phyloP scores from a whole-genome alignment of 768 basidiomycete genomes.

The Phanerochaete carnosa region DNA sequence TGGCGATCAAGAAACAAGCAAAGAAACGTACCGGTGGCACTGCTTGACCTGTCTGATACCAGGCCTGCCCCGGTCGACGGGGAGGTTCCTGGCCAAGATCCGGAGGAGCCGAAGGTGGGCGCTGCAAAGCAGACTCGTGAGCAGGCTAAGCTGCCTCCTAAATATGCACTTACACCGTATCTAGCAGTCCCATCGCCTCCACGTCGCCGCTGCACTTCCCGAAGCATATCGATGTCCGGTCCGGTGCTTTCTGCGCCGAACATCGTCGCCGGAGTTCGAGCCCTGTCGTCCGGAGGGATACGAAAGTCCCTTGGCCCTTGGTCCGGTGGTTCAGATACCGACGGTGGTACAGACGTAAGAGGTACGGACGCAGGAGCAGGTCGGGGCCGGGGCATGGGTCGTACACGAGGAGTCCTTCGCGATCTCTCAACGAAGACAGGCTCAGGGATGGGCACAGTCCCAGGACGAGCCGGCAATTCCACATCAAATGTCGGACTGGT shows the following conservation, averaged over 20 bases:
- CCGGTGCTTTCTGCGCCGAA: background rate
- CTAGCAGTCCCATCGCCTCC: background rate
- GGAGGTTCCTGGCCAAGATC: background rate
- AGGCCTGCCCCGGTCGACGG: background rate
- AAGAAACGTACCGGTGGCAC: background rate
- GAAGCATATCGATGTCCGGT: conserved; percentile 10
- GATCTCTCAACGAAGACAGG: conserved; percentile 13
- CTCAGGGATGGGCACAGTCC: conserved; percentile 18
- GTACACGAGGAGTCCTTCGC: background rate
- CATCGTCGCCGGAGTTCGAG: background rate
- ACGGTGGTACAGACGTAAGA: background rate
- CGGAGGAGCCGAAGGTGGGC: conserved; percentile 11
- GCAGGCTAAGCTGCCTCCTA: background rate
- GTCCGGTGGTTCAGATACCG: background rate
- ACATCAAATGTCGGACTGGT: conserved; percentile 34
- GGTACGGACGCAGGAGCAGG: background rate
- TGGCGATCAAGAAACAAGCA: background rate
- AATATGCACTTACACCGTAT: background rate
- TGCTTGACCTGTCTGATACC: conserved; percentile 7
- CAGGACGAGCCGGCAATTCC: conserved; percentile 28
- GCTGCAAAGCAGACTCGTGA: background rate
- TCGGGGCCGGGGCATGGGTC: background rate
- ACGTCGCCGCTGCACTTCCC: conserved; percentile 7
- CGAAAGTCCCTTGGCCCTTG: background rate
- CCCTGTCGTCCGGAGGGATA: background rate